phyloP scores from a whole-genome alignment of 306 rosid genomes.

The Quercus robur region DNA sequence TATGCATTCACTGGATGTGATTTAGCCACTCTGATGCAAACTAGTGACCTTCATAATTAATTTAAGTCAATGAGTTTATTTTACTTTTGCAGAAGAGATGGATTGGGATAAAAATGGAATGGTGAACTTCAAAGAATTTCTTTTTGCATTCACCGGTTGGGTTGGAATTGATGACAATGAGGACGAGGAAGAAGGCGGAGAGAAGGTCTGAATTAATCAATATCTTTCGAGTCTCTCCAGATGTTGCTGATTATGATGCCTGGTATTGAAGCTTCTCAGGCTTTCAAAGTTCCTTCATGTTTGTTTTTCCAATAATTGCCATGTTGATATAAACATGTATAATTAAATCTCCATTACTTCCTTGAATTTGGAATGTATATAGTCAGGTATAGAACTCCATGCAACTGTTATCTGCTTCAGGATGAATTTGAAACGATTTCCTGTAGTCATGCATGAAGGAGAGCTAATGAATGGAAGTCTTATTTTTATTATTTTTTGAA shows the following conservation, averaged over 20 bases:
- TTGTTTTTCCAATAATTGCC: conserved; percentile 34
- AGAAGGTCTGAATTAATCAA: conserved; percentile 13
- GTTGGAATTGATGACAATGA: conserved; percentile 91
- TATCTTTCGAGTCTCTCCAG: conserved; percentile 1
- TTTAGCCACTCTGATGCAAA: background rate
- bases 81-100: conserved; percentile 79
- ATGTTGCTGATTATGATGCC: background rate
- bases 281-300: conserved; percentile 11
- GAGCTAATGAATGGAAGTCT: background rate
- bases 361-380: conserved; percentile 33
- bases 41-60: background rate
- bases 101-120: conserved; percentile 99
- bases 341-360: conserved; percentile 14
- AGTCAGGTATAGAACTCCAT: conserved; percentile 26
- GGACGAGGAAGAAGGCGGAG: conserved; percentile 53
- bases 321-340: conserved; percentile 21
- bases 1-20: background rate
- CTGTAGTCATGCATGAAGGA: background rate
- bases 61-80: background rate
- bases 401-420: background rate
- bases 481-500: background rate
- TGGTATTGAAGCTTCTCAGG: conserved; percentile 10
- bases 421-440: background rate
- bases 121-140: conserved; percentile 96
- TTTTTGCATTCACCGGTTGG: conserved; percentile 90